Evolutionary conservation across 768 basidiomycete genomes (phyloP).

Genomic region (Dentipellis fragilis): DNA sequence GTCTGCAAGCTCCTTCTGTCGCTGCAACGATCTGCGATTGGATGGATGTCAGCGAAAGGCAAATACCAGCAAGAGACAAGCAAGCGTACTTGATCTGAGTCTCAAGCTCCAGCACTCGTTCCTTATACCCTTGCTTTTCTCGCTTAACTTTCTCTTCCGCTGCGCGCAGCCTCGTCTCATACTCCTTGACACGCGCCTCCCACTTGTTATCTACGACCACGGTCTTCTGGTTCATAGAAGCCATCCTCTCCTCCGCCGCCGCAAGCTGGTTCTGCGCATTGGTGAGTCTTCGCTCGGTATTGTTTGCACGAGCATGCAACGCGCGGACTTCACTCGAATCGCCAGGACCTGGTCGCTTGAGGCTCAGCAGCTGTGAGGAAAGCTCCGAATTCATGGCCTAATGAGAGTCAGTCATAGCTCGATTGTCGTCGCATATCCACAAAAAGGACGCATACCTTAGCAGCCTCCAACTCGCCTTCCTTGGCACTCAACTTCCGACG

Average conservation of each 20-base stretch:
- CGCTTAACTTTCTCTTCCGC: slow-evolving; percentile 90
- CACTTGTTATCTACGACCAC: slow-evolving; percentile 74
- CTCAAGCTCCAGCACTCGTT: slow-evolving; percentile 66
- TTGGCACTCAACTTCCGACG: slow-evolving; percentile 69
- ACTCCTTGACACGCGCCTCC: slow-evolving; percentile 93
- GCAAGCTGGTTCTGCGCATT: slow-evolving; percentile 79
- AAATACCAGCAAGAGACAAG: not conserved
- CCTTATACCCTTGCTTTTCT: slow-evolving; percentile 90
- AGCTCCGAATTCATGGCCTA: slow-evolving; percentile 65
- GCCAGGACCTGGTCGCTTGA: slow-evolving; percentile 48
- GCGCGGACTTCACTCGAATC: slow-evolving; percentile 65
- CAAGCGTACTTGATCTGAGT: slow-evolving; percentile 51
- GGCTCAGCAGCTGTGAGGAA: slow-evolving; percentile 50
- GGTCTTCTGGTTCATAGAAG: slow-evolving; percentile 62
- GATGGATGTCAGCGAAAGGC: not conserved
- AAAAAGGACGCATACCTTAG: slow-evolving; percentile 47
- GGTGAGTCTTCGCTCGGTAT: slow-evolving; percentile 82
- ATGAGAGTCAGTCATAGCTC: not conserved
- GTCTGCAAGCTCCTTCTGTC: slow-evolving; percentile 71
- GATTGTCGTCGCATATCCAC: not conserved
- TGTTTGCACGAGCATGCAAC: slow-evolving; percentile 61
- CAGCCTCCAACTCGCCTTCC: slow-evolving; percentile 82
- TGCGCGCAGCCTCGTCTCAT: slow-evolving; percentile 67
- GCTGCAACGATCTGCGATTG: slow-evolving; percentile 51
- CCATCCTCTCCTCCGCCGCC: slow-evolving; percentile 77